Evolutionary conservation across 192 early-diverging fungal species (phyloP).

Genomic region (Piromyces sp.): DNA sequence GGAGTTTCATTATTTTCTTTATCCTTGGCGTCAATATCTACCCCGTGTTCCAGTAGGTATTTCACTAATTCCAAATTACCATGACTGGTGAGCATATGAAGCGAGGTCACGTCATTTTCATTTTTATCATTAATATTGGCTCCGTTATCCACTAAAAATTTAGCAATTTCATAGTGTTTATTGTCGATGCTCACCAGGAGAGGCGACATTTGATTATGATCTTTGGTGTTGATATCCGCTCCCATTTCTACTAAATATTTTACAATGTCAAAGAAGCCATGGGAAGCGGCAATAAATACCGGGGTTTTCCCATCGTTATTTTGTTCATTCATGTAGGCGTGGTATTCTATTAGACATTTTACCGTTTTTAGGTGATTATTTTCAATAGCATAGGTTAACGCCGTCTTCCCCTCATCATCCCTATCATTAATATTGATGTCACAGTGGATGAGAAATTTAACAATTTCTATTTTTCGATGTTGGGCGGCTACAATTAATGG

Average conservation of each 20-base stretch:
- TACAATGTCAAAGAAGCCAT: neutral
- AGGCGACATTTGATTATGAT: neutral
- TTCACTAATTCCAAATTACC: neutral
- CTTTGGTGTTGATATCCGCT: neutral
- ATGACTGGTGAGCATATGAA: neutral
- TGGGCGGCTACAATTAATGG: neutral
- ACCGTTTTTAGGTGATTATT: neutral
- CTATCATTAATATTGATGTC: neutral
- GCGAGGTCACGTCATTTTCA: neutral
- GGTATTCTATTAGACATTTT: neutral
- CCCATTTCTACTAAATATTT: neutral
- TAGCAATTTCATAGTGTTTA: neutral
- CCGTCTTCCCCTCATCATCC: neutral
- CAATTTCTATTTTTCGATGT: neutral
- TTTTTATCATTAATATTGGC: neutral
- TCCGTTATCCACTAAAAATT: neutral
- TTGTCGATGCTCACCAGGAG: neutral
- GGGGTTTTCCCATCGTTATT: neutral
- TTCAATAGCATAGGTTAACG: neutral
- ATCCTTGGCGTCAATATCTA: neutral
- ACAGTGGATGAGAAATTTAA: neutral
- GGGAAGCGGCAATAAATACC: neutral
- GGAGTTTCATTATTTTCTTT: neutral
- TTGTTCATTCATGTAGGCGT: neutral
- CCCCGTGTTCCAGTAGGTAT: neutral